A percentile compares a stretch with the other conserved stretches of the same genome.
Evolutionary conservation across 2,329 filamentous ascomycete genomes (phyloP).

Genomic region (Stagonosporopsis chrysanthemi): DNA sequence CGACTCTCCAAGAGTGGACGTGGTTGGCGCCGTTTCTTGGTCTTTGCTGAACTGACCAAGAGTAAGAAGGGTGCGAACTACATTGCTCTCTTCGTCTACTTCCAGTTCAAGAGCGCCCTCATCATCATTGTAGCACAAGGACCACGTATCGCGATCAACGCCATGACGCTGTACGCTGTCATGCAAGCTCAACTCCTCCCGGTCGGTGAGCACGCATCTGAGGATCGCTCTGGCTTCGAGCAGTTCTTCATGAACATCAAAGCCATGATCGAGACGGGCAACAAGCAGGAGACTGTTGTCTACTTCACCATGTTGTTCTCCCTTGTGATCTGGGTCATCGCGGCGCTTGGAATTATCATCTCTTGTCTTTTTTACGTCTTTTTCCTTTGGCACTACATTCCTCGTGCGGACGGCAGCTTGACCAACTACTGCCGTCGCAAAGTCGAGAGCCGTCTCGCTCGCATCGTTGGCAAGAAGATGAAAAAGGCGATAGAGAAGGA

Average conservation of each 20-base stretch:
- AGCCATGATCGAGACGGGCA: slow-evolving; percentile 70
- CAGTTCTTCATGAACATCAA: slow-evolving; percentile 87
- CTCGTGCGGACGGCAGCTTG: slow-evolving; percentile 78
- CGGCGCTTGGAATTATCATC: slow-evolving; percentile 74
- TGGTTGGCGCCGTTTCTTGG: slow-evolving; percentile 89
- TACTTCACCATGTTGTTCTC: slow-evolving; percentile 94
- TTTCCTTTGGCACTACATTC: slow-evolving; percentile 94
- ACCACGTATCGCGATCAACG: slow-evolving; percentile 90
- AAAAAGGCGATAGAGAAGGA: slow-evolving; percentile 87
- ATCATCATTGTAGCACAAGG: slow-evolving; percentile 90
- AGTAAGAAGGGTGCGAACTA: slow-evolving; percentile 91
- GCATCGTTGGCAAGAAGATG: slow-evolving; percentile 85
- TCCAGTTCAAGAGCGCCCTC: slow-evolving; percentile 80
- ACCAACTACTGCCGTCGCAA: slow-evolving; percentile 89
- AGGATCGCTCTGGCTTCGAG: slow-evolving; percentile 69
- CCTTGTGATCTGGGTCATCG: slow-evolving; percentile 85
- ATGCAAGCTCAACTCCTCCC: slow-evolving; percentile 78
- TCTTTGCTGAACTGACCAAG: slow-evolving; percentile 89
- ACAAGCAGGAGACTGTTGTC: slow-evolving; percentile 81
- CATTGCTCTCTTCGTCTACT: slow-evolving; percentile 89
- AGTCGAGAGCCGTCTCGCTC: slow-evolving; percentile 82
- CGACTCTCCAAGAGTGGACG: slow-evolving; percentile 72
- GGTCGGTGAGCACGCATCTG: slow-evolving; percentile 60
- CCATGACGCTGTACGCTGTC: slow-evolving; percentile 84
- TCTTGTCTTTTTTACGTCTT: slow-evolving; percentile 81